These are phyloP conservation scores for Candida lessepsii DNA, from an alignment of 805 yeast species.

Conservation along the genomic window DNA sequence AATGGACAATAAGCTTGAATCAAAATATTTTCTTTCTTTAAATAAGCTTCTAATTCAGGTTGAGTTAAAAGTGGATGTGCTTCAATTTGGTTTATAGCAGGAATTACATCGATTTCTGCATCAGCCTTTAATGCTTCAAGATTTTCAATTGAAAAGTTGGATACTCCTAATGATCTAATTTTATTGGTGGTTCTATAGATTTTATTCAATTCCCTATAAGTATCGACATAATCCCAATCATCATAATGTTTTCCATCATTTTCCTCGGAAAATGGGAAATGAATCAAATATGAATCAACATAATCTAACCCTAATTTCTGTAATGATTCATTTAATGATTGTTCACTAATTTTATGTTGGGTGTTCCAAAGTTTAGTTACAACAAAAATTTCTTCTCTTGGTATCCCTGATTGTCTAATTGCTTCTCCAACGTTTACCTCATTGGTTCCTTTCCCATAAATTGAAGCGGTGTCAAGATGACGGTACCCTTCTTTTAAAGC, in stretches of 20 bases:
- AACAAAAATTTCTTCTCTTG: constrained; percentile 71
- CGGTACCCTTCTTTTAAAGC: constrained; percentile 86
- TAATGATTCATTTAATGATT: constrained; percentile 29
- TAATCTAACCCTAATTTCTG: constrained; percentile 48
- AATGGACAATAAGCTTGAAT: constrained; percentile 79
- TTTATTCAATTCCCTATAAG: constrained; percentile 59
- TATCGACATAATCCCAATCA: constrained; percentile 58
- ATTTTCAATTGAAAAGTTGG: constrained; percentile 56
- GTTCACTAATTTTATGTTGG: constrained; percentile 31
- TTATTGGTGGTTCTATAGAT: constrained; percentile 57
- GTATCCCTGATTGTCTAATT: constrained; percentile 63
- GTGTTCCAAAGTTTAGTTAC: constrained; percentile 87
- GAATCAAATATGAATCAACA: constrained; percentile 61
- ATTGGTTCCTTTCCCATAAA: constrained; percentile 50
- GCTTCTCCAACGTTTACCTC: constrained; percentile 71
- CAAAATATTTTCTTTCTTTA: constrained; percentile 54
- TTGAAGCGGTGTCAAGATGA: constrained; percentile 67
- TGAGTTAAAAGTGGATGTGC: constrained; percentile 89
- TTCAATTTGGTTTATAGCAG: constrained; percentile 69
- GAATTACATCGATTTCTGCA: constrained; percentile 51
- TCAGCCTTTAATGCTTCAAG: constrained; percentile 68
- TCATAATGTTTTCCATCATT: constrained; percentile 37
- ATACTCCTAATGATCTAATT: constrained; percentile 64
- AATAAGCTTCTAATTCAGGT: constrained; percentile 57
- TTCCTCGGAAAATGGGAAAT: constrained; percentile 71